Conservation (phyloP, 2,329 filamentous ascomycete species). For the Beauveria brongniartii region DNA sequence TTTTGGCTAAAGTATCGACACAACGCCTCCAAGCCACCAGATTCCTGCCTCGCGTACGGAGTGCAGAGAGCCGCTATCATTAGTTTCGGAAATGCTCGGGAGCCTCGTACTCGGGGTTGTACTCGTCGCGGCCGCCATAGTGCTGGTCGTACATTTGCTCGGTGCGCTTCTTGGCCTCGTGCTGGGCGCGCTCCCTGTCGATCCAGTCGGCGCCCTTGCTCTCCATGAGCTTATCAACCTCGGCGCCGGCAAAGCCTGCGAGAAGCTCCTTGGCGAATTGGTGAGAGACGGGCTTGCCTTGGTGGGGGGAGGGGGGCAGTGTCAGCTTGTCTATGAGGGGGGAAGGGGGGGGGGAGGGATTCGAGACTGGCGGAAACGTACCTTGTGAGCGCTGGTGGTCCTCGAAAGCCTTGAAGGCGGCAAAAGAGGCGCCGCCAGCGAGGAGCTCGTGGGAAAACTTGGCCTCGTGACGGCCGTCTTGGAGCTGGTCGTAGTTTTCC, state of each 20-base stretch:
- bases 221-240: conserved; percentile 69
- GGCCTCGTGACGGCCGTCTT: conserved; percentile 45
- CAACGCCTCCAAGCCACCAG: too few species aligned
- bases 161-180: conserved; percentile 49
- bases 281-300: conserved; percentile 54
- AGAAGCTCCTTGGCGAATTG: conserved; percentile 70
- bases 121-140: conserved; percentile 45
- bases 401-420: conserved; percentile 73
- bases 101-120: conserved; percentile 34
- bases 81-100: conserved; percentile 5
- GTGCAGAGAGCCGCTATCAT: background rate
- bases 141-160: conserved; percentile 55
- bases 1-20: background rate
- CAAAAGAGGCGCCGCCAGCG: conserved; percentile 69
- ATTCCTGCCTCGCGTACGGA: too few species aligned
- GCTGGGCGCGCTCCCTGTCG: conserved; percentile 50
- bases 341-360: background rate
- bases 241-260: conserved; percentile 62
- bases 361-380: conserved; percentile 23
- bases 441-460: conserved; percentile 65
- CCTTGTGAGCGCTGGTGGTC: conserved; percentile 64
- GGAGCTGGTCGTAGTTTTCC: conserved; percentile 26
- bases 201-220: conserved; percentile 56
- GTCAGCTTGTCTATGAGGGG: too few species aligned
- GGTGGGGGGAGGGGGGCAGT: background rate